Evolutionary conservation across 441 rosid species (phyloP).

Genomic region (Brassica hybrid): DNA sequence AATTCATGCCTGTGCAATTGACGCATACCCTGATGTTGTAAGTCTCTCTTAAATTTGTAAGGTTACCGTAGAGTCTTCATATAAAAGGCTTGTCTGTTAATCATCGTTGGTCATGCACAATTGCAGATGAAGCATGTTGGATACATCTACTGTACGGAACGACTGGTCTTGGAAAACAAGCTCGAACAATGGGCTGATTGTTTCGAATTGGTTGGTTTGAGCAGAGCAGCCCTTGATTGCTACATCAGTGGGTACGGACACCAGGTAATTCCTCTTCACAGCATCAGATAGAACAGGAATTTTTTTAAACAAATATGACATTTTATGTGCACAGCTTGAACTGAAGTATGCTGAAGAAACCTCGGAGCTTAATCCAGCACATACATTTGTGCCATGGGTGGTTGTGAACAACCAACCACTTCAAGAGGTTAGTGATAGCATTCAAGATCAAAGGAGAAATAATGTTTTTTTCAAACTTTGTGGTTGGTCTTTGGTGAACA

Average conservation of each 20-base stretch:
- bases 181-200: conserved; percentile 59
- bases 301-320: background rate
- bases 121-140: conserved; percentile 61
- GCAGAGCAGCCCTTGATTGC: conserved; percentile 52
- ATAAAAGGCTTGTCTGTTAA: conserved; percentile 5
- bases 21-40: conserved; percentile 66
- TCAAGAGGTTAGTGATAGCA: conserved; percentile 48
- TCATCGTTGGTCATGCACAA: background rate
- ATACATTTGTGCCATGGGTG: conserved; percentile 66
- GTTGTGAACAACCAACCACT: conserved; percentile 60
- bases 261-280: conserved; percentile 47
- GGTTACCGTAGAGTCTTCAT: background rate
- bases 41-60: conserved; percentile 36
- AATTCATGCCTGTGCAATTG: conserved; percentile 71
- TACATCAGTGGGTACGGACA: conserved; percentile 60
- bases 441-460: conserved; percentile 14
- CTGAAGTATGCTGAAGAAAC: conserved; percentile 54
- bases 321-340: conserved; percentile 56
- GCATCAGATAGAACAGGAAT: too few species aligned
- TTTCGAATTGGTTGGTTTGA: conserved; percentile 50
- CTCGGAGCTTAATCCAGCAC: conserved; percentile 59
- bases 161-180: conserved; percentile 49
- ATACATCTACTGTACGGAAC: conserved; percentile 61
- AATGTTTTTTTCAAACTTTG: background rate
- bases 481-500: conserved; percentile 42